phyloP scores from a whole-genome alignment of 805 yeast genomes.

The Candida michaelii region DNA sequence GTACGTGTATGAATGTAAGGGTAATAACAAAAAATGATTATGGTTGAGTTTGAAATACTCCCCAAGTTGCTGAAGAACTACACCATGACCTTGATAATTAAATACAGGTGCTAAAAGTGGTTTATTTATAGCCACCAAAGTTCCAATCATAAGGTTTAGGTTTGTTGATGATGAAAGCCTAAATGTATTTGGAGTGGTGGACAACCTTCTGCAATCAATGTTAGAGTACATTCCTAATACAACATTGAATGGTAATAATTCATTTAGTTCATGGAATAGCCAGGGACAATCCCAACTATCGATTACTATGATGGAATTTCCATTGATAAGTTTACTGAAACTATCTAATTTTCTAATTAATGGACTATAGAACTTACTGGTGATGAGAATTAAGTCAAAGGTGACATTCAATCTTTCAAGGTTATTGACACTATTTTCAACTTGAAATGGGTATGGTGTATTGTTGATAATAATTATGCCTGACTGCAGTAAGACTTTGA shows the following conservation, averaged over 20 bases:
- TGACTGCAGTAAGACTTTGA: neutral
- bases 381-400: constrained; percentile 14
- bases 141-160: constrained; percentile 8
- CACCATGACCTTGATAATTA: constrained; percentile 3
- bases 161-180: constrained; percentile 8
- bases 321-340: constrained; percentile 9
- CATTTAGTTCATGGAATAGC: constrained; percentile 12
- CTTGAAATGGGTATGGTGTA: neutral
- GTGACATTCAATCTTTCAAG: constrained; percentile 2
- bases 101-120: neutral
- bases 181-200: constrained; percentile 10
- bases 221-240: constrained; percentile 17
- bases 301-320: constrained; percentile 12
- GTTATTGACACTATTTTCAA: neutral
- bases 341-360: constrained; percentile 2
- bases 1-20: constrained; percentile 1
- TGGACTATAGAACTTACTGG: constrained; percentile 7
- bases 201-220: constrained; percentile 16
- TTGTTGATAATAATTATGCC: constrained; percentile 5
- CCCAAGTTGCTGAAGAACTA: neutral
- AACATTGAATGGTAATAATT: constrained; percentile 9
- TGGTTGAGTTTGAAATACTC: neutral
- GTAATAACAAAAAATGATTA: neutral
- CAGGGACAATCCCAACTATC: constrained; percentile 19
- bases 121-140: neutral